Evolutionary conservation across 2,329 filamentous ascomycete genomes (phyloP), one percentile per base, ranked within the genome.

Genomic region (Cucurbitaria berberidis): DNA sequence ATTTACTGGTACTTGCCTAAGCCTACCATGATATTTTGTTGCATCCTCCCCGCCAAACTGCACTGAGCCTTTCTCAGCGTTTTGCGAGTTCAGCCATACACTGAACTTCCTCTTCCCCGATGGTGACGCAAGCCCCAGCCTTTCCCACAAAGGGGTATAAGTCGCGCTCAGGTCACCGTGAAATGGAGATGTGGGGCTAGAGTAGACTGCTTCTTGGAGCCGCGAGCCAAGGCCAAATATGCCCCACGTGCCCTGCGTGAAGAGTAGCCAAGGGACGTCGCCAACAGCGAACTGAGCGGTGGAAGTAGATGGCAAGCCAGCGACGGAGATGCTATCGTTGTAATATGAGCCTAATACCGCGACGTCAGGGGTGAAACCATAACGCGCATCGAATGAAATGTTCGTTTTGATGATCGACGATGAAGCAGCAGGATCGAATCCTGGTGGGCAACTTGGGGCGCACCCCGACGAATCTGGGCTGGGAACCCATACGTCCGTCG

Each of bases 401-500:
- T 10, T 30, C 5, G 29, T 30, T 10, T 30, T 11, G 15, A 30
- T 11, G 9, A 30, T 30, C 8, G 29, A 30, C 11, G 29, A 30
- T 13, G 29, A 30, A 8, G 29, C 15, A 11, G 29, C 10, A 11
- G 29, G 36, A 27, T 45, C 53, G 13, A 55, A 56, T 8, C 36
- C 39, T 8, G 43, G 13, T 24, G 53, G 51, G 24, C 60, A 59
- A 7, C 50, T 32, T 5, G 51, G 51, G n/a, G 49, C 35, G 24
- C 51, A 63, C 6, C 50, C 60, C 15, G 51, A 47, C 5, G 53
- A 63, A 11, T 55, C 49, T 7, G 40, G 26, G 13, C 29, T 29
- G 2, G 60, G 60, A 2, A 58, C 46, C 55, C 55, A 63, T 26
- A 58, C 19, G 13, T 60, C 53, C 15, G 52, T 45, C 6, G 54